Evolutionary conservation across 2,329 filamentous ascomycete species (phyloP), one percentile per base, ranked within the genome.

Genomic region (Fusarium sp.): DNA sequence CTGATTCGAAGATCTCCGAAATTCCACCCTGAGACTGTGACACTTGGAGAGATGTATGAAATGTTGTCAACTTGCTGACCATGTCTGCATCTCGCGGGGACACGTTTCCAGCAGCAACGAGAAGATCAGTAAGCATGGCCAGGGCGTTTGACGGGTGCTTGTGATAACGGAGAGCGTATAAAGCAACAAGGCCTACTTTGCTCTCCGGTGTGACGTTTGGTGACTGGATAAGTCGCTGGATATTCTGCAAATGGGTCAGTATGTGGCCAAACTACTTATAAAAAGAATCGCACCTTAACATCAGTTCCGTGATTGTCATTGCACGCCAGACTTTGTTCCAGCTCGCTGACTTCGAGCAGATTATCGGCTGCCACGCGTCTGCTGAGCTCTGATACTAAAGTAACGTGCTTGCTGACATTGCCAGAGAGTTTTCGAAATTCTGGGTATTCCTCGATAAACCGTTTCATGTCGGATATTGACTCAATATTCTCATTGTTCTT

Each of bases 351-450:
- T 79, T 99, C 96, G n/a, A 99, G 85, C 41, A 99, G 82, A 73
- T 90, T 94, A 74, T 98, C 93, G 41, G 92, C 89, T 9, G 92
- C 92, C 16, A 99, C 94, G 59, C 93, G 89, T 61, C 95, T 88
- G 79, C 94, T 98, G 43, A 99, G 86, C 78, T 99, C 97, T 1
- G 94, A 94, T 24, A 99, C 96, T 24, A 99, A 84, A 1, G 96
- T 97, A 61, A 99, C 97, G 78, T 99, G 96, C 78, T 99, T 99
- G 82, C 94, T 98, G 57, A 99, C 96, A 74, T 99, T 99, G 40
- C 96, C 94, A 3, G 96, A 98, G 2, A 99, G 88, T 76, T 98
- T 97, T 62, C 96, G 90, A 80, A 99, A 99, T 78, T 99, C 96
- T 4, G 96, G 96, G 78, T 98, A 99, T 77, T 99, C 96, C 80